Base-by-base conservation (phyloP, 1,284 basidiomycete genomes). In the Leccinum cinnamomeum region DNA sequence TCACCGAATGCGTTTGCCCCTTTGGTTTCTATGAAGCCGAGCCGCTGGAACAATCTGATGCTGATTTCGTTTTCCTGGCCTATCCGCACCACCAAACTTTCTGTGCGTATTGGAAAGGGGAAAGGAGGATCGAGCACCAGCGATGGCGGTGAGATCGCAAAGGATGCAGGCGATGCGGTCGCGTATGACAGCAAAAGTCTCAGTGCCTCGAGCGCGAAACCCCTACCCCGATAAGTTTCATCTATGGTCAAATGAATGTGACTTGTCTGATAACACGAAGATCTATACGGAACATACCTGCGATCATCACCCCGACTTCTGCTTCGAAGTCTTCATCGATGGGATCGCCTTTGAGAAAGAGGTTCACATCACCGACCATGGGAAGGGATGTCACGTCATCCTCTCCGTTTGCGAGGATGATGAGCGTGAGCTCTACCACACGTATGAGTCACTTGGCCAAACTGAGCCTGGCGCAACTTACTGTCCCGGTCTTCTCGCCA, bases 311-410 rank as follows among this genome's bases (percentile, higher is more conserved):
- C 69, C 95, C 93, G 20, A 86, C 78, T 65, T 85, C 84, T 2
- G 79, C 83, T 64, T 85, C 82, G 64, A 84, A 86, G 30, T 81
- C 81, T 33, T 81, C 75, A 16, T 77, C 75, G 10, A 70, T 65
- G 7, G 76, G 73, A 12, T 77, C 71, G 39, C 86, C 85, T 25
- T 89, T 89, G 60, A 97, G 77, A 75, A 98, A 97, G 30, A 97
- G 77, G 73, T 98, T 98, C 48, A 96, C 94, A 72, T 98, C 95
- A 35, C 96, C 96, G 14, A 94, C 81, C 95, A 97, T 96, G 10
- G 81, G 82, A 23, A 87, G 79, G 5, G 73, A 61, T n/a, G 68
- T 59, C 11, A 86, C 66, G n/a, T 78, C 74, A 11, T 77, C 74
- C 59, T 78, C 76, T 3, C 66, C 66, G 7, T 65, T 73, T 23